These are phyloP conservation scores for Hymenoscyphus albidus DNA, from an alignment of 2,329 filamentous ascomycete genomes.

Conservation along the genomic window DNA sequence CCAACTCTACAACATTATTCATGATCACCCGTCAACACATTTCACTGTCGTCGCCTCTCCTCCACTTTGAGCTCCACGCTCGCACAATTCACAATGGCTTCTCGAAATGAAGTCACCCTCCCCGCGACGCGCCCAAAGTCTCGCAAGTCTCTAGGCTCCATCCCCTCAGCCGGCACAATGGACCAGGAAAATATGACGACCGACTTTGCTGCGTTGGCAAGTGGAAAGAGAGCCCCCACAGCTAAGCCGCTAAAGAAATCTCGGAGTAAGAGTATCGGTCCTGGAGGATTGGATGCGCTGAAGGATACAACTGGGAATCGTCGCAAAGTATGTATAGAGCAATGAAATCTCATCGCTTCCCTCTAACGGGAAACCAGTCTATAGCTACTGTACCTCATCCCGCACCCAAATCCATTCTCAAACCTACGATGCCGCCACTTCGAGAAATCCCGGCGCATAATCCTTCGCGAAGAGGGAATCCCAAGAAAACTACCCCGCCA, in stretches of 20 bases:
- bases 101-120: constrained; percentile 45
- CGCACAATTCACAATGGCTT: constrained; percentile 36
- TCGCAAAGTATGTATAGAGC: constrained; percentile 60
- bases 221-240: constrained; percentile 26
- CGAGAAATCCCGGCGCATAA: constrained; percentile 59
- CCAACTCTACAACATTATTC: constrained; percentile 3
- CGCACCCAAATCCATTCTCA: constrained; percentile 69
- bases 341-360: constrained; percentile 28
- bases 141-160: constrained; percentile 69
- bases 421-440: constrained; percentile 67
- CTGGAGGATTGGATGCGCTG: constrained; percentile 80
- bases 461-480: constrained; percentile 28
- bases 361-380: constrained; percentile 27
- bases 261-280: constrained; percentile 93
- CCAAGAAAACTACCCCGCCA: constrained; percentile 31
- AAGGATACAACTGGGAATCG: constrained; percentile 73
- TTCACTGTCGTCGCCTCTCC: neutral
- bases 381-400: constrained; percentile 37
- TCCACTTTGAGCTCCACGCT: constrained; percentile 16
- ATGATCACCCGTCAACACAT: neutral
- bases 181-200: constrained; percentile 79
- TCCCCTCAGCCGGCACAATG: constrained; percentile 48
- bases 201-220: constrained; percentile 50
- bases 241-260: constrained; percentile 54
- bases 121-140: constrained; percentile 50